Evolutionary conservation across 2,329 filamentous ascomycete genomes (phyloP), one percentile per base, ranked within the genome.

Genomic region (Cordyceps pruinosa): DNA sequence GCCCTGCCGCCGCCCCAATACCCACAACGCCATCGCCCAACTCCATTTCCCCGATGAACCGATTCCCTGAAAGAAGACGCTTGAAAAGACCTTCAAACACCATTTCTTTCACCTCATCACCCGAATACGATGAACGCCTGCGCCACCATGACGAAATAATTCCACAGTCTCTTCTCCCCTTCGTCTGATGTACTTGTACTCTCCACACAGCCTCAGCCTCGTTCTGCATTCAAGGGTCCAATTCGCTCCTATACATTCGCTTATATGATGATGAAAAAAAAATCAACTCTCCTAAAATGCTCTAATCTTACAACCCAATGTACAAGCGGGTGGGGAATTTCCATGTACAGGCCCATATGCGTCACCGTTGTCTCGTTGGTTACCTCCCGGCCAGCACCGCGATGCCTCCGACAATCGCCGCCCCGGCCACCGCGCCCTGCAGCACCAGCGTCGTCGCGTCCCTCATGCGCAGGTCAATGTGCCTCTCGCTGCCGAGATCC

Each of bases 381-480:
- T 28, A 47, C 5, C 77, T 70, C 48, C 77, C 68, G 23, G 80
- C 62, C 44, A 82, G 65, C 42, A 85, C 61, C 5, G 77, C 76
- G 53, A 87, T 64, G 39, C 81, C 70, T 35, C 79, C 80, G 53
- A 80, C 80, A 17, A 88, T 62, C 0, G 79, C 77, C 12, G 84
- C 87, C n/a, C 88, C 88, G 0, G 83, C 79, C 28, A 82, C 77
- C 8, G 81, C 84, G 56, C 87, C 82, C 70, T 91, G 83, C 35
- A 90, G 72, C 49, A 82, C 85, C 62, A 89, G 74, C n/a, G 86
- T 71, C 2, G 88, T 89, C 32, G 87, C 73, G 64, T 92, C 88
- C 53, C 82, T 80, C 76, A 89, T 88, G 44, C 81, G 81, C 60
- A 90, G 65, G 49, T 79, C 75, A 65, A 90, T 74, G 60, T 72